Evolutionary conservation across 371 early-diverging fungal species (phyloP).

Genomic region (Apophysomyces ossiformis): DNA sequence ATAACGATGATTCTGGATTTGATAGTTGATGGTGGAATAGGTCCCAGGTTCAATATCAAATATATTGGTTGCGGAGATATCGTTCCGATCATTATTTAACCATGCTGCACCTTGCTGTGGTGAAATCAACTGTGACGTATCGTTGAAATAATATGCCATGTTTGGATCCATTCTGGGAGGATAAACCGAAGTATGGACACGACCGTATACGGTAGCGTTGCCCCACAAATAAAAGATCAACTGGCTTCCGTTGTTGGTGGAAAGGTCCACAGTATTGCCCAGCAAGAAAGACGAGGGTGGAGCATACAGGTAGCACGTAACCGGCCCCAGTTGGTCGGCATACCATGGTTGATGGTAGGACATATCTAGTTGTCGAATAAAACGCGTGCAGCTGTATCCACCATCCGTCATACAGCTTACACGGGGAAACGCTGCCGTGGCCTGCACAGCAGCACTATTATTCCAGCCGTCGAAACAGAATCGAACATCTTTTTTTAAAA

Average conservation of each 20-base stretch:
- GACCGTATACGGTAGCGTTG: conserved; percentile 8
- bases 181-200: conserved; percentile 30
- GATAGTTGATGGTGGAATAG: conserved; percentile 21
- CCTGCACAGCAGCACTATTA: not conserved
- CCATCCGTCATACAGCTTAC: conserved; percentile 25
- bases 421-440: conserved; percentile 14
- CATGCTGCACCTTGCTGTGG: conserved; percentile 16
- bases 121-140: conserved; percentile 15
- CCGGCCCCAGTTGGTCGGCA: conserved; percentile 16
- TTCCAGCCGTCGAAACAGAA: conserved; percentile 30
- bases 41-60: conserved; percentile 22
- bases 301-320: conserved; percentile 27
- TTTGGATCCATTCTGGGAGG: conserved; percentile 33
- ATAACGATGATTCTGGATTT: conserved; percentile 25
- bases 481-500: conserved; percentile 19
- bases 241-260: conserved; percentile 22
- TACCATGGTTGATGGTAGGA: conserved; percentile 26
- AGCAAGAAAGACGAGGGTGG: conserved; percentile 13
- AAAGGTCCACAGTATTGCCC: conserved; percentile 13
- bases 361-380: conserved; percentile 24
- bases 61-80: conserved; percentile 26
- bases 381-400: conserved; percentile 20
- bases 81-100: conserved; percentile 31
- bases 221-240: conserved; percentile 26
- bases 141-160: conserved; percentile 18